Evolutionary conservation across 1,284 basidiomycete species (phyloP).

Genomic region (Pulveroboletus sp.): DNA sequence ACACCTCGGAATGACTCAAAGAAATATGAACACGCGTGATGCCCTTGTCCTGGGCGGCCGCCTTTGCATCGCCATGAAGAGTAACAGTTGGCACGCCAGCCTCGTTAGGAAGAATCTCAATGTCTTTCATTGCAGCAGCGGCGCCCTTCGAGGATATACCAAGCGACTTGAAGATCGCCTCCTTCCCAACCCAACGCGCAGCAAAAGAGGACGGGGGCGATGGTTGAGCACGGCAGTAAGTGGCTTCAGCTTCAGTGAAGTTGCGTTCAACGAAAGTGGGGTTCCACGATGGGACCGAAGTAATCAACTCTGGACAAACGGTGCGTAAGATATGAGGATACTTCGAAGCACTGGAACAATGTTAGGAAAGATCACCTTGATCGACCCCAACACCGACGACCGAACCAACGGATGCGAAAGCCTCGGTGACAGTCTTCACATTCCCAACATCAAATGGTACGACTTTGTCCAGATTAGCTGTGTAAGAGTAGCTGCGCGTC

Average conservation of each 20-base stretch:
- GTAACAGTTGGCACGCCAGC: slow-evolving; percentile 72
- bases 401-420: slow-evolving; percentile 48
- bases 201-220: slow-evolving; percentile 90
- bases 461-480: slow-evolving; percentile 58
- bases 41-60: slow-evolving; percentile 73
- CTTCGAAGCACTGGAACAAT: slow-evolving; percentile 3
- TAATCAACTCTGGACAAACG: slow-evolving; percentile 78
- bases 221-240: slow-evolving; percentile 88
- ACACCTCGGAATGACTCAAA: slow-evolving; percentile 87
- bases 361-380: slow-evolving; percentile 54
- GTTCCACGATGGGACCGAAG: slow-evolving; percentile 87
- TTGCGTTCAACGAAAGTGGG: slow-evolving; percentile 90
- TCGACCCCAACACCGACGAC: slow-evolving; percentile 82
- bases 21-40: slow-evolving; percentile 81
- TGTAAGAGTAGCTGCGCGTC: slow-evolving; percentile 83
- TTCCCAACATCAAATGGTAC: slow-evolving; percentile 65
- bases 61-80: slow-evolving; percentile 82
- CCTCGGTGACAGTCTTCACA: slow-evolving; percentile 59
- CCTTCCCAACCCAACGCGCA: slow-evolving; percentile 96
- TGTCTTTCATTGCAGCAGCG: slow-evolving; percentile 91
- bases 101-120: slow-evolving; percentile 85
- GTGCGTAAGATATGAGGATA: slow-evolving; percentile 14
- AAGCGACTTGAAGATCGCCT: slow-evolving; percentile 98
- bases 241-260: slow-evolving; percentile 88
- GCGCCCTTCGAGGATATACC: slow-evolving; percentile 90